Base-by-base conservation (phyloP, 495 filamentous ascomycete genomes). In the Collariella sp. region DNA sequence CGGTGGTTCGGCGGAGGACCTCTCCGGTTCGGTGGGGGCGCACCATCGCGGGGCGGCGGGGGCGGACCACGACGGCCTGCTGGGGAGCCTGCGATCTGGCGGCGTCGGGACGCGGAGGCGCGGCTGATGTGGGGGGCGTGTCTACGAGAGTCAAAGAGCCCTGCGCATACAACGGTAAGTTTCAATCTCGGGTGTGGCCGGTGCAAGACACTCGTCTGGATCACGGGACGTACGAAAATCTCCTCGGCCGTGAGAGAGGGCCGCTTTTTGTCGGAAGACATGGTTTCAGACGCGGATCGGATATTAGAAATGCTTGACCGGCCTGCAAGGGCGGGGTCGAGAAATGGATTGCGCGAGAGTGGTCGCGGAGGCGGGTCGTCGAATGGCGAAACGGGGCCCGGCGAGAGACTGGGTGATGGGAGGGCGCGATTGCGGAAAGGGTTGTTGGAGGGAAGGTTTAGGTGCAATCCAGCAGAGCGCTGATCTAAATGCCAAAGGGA, bases 351-450 rank as follows among this genome's bases (percentile, higher is more conserved):
- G 45, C 84, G 84, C 41, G 91, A 95, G 40, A 82, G 70, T 51
- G 89, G 88, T 63, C 89, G 78, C 62, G 86, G 75, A 64, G 67
- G 79, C 67, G 76, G 70, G 67, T 73, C 65, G 70, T 76, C 78
- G 65, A 77, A 73, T 60, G 79, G 76, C 57, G 71, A 76, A 63
- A 65, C 71, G 62, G 67, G 77, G 57, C 66, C 64, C 45, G 54
- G 68, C 46, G 63, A 68, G 52, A 68, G n/a, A 7, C 36, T 60
- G 46, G 88, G 90, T 53, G 91, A 93, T 7, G n/a, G n/a, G n/a
- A 79, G 72, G 42, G 87, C 84, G 60, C 87, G 86, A 70, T 95
- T 95, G 75, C 93, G 85, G 68, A 98, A 98, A n/a, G 93, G 93
- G 64, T 98, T 98, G 77, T 97, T 97, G 58, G 93, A 97, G 55